These are phyloP conservation scores for Xerophyta viscosa DNA, from an alignment of 106 monocot genomes.

Conservation along the genomic window DNA sequence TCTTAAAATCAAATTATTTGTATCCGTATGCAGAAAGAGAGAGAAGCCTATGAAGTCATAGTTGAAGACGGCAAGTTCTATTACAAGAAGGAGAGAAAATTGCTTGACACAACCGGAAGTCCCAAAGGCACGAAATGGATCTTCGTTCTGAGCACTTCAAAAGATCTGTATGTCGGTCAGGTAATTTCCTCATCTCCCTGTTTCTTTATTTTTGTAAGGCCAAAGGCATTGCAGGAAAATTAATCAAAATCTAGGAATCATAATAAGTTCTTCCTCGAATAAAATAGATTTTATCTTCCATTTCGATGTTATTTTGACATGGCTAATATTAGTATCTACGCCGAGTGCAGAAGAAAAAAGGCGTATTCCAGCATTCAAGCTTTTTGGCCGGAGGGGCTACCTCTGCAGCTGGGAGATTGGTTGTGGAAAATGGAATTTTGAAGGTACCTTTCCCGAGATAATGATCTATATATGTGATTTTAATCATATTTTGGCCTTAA, in stretches of 20 bases:
- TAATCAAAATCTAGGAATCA: too few relatives aligned
- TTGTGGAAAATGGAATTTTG: conserved; percentile 58
- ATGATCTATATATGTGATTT: too few relatives aligned
- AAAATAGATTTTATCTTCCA: too few relatives aligned
- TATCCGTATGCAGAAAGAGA: conserved; percentile 63
- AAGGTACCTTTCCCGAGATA: conserved; percentile 50
- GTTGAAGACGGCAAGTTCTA: conserved; percentile 56
- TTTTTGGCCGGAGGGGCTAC: conserved; percentile 94
- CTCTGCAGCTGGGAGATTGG: conserved; percentile 82
- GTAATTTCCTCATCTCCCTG: too few relatives aligned
- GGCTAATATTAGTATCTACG: too few relatives aligned
- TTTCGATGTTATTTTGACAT: too few relatives aligned
- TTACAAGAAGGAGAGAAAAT: conserved; percentile 37
- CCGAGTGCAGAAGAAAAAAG: conserved; percentile 69
- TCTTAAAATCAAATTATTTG: too few relatives aligned
- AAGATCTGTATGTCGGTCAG: conserved; percentile 73
- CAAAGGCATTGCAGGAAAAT: too few relatives aligned
- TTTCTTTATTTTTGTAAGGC: too few relatives aligned
- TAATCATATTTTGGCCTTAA: too few relatives aligned
- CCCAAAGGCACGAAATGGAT: conserved; percentile 58
- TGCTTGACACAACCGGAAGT: conserved; percentile 44
- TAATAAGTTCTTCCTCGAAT: too few relatives aligned
- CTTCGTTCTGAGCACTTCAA: conserved; percentile 83
- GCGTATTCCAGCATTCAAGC: conserved; percentile 90
- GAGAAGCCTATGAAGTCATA: conserved; percentile 70